Base-by-base conservation (phyloP, 441 rosid genomes). In the Brassica hybrid region DNA sequence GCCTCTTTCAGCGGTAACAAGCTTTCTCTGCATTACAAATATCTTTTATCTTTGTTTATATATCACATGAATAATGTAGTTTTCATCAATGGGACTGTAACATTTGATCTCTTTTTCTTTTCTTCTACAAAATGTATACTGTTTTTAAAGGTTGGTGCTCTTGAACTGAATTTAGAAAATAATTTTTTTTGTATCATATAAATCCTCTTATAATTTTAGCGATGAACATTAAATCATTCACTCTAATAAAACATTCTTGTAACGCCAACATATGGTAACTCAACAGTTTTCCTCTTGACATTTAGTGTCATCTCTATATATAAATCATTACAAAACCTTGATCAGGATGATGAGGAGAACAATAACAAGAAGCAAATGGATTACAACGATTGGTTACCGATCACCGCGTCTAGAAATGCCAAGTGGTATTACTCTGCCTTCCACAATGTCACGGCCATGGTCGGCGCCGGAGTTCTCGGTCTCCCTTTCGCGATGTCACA, bases 401-500 rank as follows among this genome's bases (percentile, higher is more conserved):
- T 84, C 0, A 84, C 84, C 6, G 86, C 84, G 9, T 79, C 84
- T 10, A 76, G 86, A 54, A 58, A 84, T 8, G 86, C 79, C 1
- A 84, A 84, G 54, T 81, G 84, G 84, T 84, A 80, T 71, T 84
- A 81, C 72, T 76, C 84, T 12, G 79, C 86, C 38, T 84, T 84
- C 43, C 86, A 81, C 77, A 84, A 81, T 73, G 86, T 84, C 72
- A 79, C 82, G 16, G 82, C 80, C 74, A 81, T 64, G 82, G 82
- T 79, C 14, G 82, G 82, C 0, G 84, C 84, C 25, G 84, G 86
- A 13, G 83, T 84, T 48, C 75, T 84, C 3, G 86, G 86, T 21
- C 79, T 84, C 25, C 86, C 86, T 16, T 84, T 65, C 56, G 86
- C 84, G 3, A 48, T 84, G 81, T 84, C 86, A 16, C 84, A 84